Percentiles rank a stretch among this genome's conserved stretches.
phyloP scores from a whole-genome alignment of 139 green algal species.

The Dunaliella sp. region DNA sequence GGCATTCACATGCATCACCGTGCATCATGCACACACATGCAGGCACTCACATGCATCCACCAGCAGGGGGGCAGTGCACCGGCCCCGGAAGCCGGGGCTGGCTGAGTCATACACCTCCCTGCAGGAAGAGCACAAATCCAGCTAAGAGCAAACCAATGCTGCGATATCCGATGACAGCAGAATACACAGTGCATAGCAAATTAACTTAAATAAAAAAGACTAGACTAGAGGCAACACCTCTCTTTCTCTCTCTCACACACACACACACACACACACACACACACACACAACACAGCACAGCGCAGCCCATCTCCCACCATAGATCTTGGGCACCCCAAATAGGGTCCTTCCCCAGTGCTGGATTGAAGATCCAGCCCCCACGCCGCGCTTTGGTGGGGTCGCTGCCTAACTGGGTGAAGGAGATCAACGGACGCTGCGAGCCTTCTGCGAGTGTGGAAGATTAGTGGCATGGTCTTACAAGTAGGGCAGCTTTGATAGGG shows the following conservation, averaged over 20 bases:
- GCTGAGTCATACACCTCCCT: constrained; percentile 81
- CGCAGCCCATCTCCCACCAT: constrained; percentile 27
- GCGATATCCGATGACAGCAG: neutral
- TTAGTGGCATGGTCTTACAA: too few relatives aligned
- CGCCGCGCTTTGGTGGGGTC: constrained; percentile 68
- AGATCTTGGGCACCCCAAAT: constrained; percentile 56
- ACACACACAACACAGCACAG: neutral
- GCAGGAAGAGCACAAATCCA: constrained; percentile 9
- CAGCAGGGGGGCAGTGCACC: constrained; percentile 87
- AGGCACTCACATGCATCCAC: constrained; percentile 55
- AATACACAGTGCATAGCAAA: neutral
- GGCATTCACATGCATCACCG: too few relatives aligned
- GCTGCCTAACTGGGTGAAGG: constrained; percentile 45
- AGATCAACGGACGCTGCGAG: neutral
- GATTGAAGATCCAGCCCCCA: constrained; percentile 43
- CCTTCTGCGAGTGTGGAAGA: too few relatives aligned
- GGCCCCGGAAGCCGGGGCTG: constrained; percentile 66
- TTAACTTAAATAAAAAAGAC: neutral
- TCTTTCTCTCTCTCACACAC: neutral
- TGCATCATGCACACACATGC: too few relatives aligned
- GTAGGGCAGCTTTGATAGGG: constrained; percentile 67
- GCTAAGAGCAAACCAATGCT: neutral
- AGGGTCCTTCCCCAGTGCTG: constrained; percentile 32
- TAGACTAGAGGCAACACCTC: too few relatives aligned
- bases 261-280: neutral